These are phyloP conservation scores for Grosmannia serpens DNA, from an alignment of 2,329 filamentous ascomycete genomes.

Conservation along the genomic window DNA sequence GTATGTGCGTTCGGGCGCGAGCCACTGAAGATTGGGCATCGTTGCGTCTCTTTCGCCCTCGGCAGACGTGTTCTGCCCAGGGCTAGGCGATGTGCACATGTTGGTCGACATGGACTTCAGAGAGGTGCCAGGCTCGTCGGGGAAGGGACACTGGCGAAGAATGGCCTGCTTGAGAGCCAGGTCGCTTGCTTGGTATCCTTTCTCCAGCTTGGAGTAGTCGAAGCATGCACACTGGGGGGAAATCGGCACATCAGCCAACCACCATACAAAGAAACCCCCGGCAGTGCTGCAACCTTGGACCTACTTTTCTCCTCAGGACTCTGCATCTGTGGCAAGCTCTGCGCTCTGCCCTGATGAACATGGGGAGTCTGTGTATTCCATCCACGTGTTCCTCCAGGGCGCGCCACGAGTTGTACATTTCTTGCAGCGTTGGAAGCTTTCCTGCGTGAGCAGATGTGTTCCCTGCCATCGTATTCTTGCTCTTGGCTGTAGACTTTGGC, in stretches of 20 bases:
- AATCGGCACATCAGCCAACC: background rate
- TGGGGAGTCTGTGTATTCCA: slow-evolving; percentile 7
- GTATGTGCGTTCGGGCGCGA: background rate
- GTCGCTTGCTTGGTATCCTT: slow-evolving; percentile 2
- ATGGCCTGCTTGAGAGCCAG: slow-evolving; percentile 1
- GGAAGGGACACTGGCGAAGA: background rate
- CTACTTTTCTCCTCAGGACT: slow-evolving; percentile 5
- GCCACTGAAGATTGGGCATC: background rate
- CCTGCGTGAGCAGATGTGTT: background rate
- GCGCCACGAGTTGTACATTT: slow-evolving; percentile 14
- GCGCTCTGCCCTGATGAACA: slow-evolving; percentile 7
- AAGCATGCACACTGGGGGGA: slow-evolving; percentile 11
- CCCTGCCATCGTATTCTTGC: background rate
- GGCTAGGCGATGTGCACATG: no score
- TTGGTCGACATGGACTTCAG: background rate
- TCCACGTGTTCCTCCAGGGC: slow-evolving; percentile 8
- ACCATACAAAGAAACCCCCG: no score
- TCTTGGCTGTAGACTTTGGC: background rate
- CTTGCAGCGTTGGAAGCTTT: slow-evolving; percentile 8
- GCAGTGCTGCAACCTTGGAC: background rate
- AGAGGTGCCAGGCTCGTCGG: background rate
- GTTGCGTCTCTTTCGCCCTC: background rate
- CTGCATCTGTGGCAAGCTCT: slow-evolving; percentile 10
- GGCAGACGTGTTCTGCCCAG: background rate
- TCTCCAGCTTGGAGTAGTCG: slow-evolving; percentile 9